Base-by-base conservation (phyloP, 2,329 filamentous ascomycete genomes). In the Cryoendolithus antarcticus region DNA sequence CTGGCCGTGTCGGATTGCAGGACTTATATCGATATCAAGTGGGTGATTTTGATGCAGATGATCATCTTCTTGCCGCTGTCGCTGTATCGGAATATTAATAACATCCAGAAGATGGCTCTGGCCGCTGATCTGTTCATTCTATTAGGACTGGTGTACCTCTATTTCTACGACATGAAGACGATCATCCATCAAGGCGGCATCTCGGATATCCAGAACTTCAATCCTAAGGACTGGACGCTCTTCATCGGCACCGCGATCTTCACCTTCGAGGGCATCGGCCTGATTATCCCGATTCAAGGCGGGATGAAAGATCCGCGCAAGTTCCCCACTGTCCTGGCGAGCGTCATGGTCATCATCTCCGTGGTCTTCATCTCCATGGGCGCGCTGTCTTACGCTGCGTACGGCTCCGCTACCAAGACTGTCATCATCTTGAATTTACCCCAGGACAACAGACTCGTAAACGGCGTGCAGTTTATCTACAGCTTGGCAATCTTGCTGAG, bases 181-280 rank as follows among this genome's bases (percentile, higher is more conserved):
- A 78, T 98, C 37, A 77, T 77, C 46, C 69, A 66, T 35, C 71
- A 85, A 39, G 66, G 74, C 41, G 86, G 86, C 9, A 64, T 94
- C 15, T 73, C 86, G 4, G 91, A 98, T 58, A 88, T 96, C 54
- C 75, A 82, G 50, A 72, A 82, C 54, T 96, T 98, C 71, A 98
- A 98, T 66, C 63, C 80, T 31, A 77, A 82, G 44, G 81, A 86
- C 59, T 98, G 93, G 91, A 94, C 91, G 0, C 72, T 98, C 4
- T 96, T 98, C 60, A 98, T 98, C 52, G 93, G 91, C 45, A 98
- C 93, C 0, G 91, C 93, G 21, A 96, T 98, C 58, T 98, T 98
- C 65, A 96, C 91, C 0, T 98, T 96, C 56, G 91, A 98, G 59
- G 91, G 91, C 21, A 93, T 98, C 44, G 93, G 91, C 9, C 75